A percentile compares a stretch with the other conserved stretches of the same genome.
Conservation (phyloP, 495 filamentous ascomycete genomes). For the Cairneyella variabilis region DNA sequence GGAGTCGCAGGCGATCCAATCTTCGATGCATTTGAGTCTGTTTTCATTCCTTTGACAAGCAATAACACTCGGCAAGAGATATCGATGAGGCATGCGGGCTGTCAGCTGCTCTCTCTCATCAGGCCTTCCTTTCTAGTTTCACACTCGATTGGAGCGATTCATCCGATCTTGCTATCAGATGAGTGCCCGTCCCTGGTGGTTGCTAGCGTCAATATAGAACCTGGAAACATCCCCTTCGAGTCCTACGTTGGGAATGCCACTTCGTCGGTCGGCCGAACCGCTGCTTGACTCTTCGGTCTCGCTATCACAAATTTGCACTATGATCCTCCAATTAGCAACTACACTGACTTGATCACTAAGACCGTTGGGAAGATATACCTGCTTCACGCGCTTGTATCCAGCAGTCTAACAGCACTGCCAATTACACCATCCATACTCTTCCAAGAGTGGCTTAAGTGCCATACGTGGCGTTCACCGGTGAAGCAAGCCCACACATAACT, state of each 20-base stretch:
- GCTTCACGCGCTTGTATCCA: conserved; percentile 1
- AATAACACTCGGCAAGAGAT: conserved; percentile 5
- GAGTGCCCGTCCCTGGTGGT: too few relatives aligned
- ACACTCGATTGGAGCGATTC: too few relatives aligned
- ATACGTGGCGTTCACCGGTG: too few relatives aligned
- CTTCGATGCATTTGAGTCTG: conserved; percentile 33
- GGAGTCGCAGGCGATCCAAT: conserved; percentile 37
- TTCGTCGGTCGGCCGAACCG: conserved; percentile 1
- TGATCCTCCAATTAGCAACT: neutral
- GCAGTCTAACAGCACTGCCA: conserved; percentile 6
- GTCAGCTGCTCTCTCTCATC: conserved; percentile 2
- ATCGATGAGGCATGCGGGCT: conserved; percentile 2
- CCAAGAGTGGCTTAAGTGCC: too few relatives aligned
- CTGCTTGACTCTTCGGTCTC: conserved; percentile 2
- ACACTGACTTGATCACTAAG: neutral
- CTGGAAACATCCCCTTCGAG: neutral
- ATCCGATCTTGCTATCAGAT: too few relatives aligned
- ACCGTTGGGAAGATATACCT: neutral
- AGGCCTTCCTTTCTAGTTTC: too few relatives aligned
- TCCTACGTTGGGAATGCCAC: neutral
- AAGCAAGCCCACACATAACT: conserved; percentile 2
- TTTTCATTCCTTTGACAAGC: conserved; percentile 3
- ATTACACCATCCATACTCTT: too few relatives aligned
- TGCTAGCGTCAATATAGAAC: too few relatives aligned
- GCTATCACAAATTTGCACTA: conserved; percentile 3